phyloP scores from a whole-genome alignment of 2,329 filamentous ascomycete genomes.

The Epichloe gansuensis region DNA sequence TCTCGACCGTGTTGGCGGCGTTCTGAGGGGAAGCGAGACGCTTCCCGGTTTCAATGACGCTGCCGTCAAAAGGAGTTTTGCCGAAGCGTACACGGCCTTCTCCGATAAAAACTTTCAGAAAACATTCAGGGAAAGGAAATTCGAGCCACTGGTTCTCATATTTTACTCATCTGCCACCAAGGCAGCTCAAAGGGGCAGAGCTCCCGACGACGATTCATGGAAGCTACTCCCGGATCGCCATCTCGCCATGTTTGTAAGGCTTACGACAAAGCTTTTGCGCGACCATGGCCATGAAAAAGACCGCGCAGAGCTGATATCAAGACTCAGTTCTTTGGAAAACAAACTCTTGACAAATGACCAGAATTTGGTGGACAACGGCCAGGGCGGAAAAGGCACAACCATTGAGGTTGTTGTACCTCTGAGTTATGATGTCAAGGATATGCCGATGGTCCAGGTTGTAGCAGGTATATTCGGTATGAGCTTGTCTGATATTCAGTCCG shows the following conservation, averaged over 20 bases:
- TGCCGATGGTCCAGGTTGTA: constrained; percentile 83
- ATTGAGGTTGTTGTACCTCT: constrained; percentile 74
- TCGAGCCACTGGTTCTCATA: constrained; percentile 86
- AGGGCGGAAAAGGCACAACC: constrained; percentile 31
- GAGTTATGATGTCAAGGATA: constrained; percentile 90
- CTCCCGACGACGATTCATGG: constrained; percentile 73
- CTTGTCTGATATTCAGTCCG: constrained; percentile 67
- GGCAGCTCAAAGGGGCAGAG: constrained; percentile 61
- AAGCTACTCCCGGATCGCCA: constrained; percentile 88
- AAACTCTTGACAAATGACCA: constrained; percentile 92
- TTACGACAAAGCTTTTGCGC: constrained; percentile 67
- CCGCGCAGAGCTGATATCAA: constrained; percentile 67
- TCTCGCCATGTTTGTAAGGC: constrained; percentile 82
- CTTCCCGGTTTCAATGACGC: constrained; percentile 83
- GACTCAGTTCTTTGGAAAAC: constrained; percentile 72
- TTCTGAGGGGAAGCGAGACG: constrained; percentile 69
- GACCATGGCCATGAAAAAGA: constrained; percentile 78
- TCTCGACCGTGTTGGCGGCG: constrained; percentile 64
- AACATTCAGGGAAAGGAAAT: constrained; percentile 80
- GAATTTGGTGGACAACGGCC: constrained; percentile 44
- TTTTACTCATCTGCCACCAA: constrained; percentile 94
- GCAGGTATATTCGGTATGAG: constrained; percentile 74
- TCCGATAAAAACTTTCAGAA: constrained; percentile 81
- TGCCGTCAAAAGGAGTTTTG: constrained; percentile 87
- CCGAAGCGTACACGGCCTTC: constrained; percentile 84